These are phyloP conservation scores for Moricandia arvensis DNA, from an alignment of 345 rosid species.

Conservation along the genomic window DNA sequence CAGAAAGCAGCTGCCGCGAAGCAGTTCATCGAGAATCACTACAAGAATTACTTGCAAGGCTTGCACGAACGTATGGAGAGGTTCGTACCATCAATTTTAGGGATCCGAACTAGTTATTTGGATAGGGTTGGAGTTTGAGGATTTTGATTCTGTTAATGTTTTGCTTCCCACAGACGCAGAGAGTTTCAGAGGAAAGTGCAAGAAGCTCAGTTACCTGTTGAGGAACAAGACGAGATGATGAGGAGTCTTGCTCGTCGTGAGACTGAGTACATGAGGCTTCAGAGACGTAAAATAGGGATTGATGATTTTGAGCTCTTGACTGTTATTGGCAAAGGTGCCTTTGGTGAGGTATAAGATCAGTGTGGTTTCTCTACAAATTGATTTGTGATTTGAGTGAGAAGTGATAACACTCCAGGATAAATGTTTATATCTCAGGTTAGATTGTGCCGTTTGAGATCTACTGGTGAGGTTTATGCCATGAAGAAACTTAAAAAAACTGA, in stretches of 20 bases:
- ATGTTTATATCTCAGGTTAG: constrained; percentile 59
- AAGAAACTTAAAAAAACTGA: constrained; percentile 95
- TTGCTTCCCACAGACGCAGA: constrained; percentile 51
- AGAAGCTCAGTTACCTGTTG: constrained; percentile 81
- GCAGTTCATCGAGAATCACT: constrained; percentile 97
- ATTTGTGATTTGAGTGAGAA: background rate
- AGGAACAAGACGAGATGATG: constrained; percentile 90
- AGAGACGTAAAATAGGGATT: constrained; percentile 91
- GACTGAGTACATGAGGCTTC: constrained; percentile 92
- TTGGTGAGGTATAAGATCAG: constrained; percentile 66
- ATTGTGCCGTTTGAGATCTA: constrained; percentile 78
- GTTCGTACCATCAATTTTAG: constrained; percentile 24
- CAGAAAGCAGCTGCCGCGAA: constrained; percentile 99
- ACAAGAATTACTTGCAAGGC: constrained; percentile 89
- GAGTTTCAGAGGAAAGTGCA: constrained; percentile 78
- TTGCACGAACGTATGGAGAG: constrained; percentile 93
- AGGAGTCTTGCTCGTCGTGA: constrained; percentile 81
- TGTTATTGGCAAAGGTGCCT: constrained; percentile 94
- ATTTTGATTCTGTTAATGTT: background rate
- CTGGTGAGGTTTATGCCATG: constrained; percentile 91
- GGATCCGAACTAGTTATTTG: background rate
- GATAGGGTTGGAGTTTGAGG: constrained; percentile 2
- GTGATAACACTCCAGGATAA: background rate
- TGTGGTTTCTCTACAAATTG: constrained; percentile 1
- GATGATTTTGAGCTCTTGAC: constrained; percentile 93